Conservation (phyloP, 176 grass and related monocot species). For the Poa pratensis region DNA sequence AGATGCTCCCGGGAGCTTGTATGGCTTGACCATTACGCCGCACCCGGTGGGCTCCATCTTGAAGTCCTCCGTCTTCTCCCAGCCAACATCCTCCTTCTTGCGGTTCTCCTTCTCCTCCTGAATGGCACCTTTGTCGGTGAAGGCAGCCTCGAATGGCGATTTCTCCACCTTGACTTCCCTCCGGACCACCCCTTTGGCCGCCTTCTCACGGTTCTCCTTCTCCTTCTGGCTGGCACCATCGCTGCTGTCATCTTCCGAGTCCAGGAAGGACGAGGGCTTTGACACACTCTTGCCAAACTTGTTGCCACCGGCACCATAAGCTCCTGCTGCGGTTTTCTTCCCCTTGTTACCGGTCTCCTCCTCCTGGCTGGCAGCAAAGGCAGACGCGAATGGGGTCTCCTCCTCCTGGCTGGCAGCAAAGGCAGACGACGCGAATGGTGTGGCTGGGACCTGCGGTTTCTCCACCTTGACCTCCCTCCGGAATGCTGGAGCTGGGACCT, state of each 20-base stretch:
- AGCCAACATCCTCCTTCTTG: slow-evolving; percentile 35
- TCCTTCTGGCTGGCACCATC: background rate
- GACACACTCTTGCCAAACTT: background rate
- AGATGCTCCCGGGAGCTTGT: slow-evolving; percentile 62
- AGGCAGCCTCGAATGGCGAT: background rate
- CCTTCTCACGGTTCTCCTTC: background rate
- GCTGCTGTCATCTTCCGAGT: background rate
- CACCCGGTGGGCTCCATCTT: slow-evolving; percentile 57
- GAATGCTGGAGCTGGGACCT: background rate
- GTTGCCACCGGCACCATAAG: background rate
- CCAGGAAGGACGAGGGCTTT: background rate
- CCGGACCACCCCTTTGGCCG: background rate
- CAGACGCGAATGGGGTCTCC: no score
- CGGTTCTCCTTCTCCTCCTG: slow-evolving; percentile 25
- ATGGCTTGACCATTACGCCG: slow-evolving; percentile 42
- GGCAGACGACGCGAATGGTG: no score
- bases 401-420: no score
- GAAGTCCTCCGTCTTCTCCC: slow-evolving; percentile 54
- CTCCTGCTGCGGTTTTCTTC: background rate
- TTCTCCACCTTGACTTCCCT: background rate
- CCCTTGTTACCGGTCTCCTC: no score
- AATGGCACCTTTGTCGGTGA: background rate
- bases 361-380: no score
- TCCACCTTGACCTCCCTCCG: no score
- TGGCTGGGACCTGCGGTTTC: no score